Conservation (phyloP, 176 grass and related monocot species). For the Zea luxurians region DNA sequence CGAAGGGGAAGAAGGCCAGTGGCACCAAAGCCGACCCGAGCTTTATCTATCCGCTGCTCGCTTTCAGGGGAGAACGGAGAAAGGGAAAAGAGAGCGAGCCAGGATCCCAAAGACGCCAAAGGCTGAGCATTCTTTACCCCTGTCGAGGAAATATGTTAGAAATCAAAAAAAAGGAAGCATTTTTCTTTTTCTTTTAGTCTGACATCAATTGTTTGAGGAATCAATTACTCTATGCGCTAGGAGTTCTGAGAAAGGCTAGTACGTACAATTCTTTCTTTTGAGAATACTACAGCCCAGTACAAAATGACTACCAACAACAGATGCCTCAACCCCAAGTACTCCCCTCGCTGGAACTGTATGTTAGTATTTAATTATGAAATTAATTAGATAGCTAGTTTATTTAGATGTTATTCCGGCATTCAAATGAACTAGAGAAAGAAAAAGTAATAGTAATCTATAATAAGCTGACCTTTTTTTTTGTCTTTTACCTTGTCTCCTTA, state of each 20-base stretch:
- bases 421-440: too few species aligned
- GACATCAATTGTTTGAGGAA: neutral
- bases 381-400: too few species aligned
- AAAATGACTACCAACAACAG: neutral
- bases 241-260: neutral
- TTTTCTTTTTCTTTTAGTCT: neutral
- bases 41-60: constrained; percentile 10
- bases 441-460: too few species aligned
- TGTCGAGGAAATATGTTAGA: neutral
- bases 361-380: neutral
- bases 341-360: neutral
- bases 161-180: neutral
- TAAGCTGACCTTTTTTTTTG: constrained; percentile 49
- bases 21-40: constrained; percentile 38
- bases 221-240: too few species aligned
- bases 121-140: neutral
- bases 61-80: constrained; percentile 16
- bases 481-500: constrained; percentile 64
- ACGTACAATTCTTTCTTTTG: neutral
- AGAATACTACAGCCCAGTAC: neutral
- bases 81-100: neutral
- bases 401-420: too few species aligned
- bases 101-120: neutral
- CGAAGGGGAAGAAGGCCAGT: constrained; percentile 33
- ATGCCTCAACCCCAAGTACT: neutral